These are phyloP conservation scores for Boletus rufocinnamomeus DNA, from an alignment of 768 basidiomycete genomes.

Conservation along the genomic window DNA sequence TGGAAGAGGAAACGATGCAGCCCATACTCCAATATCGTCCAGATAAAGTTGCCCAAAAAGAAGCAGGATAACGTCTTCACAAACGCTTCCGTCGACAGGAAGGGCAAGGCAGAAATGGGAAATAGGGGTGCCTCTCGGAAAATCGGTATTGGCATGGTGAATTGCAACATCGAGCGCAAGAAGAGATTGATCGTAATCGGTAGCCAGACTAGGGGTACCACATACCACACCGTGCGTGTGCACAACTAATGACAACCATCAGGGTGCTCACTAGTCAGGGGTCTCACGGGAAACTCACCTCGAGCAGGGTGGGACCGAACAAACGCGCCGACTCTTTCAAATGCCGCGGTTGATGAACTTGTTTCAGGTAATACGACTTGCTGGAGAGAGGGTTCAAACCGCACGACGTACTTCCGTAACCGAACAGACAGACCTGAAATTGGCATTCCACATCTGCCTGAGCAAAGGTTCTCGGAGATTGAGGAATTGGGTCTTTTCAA, in stretches of 20 bases:
- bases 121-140: constrained; percentile 59
- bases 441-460: constrained; percentile 82
- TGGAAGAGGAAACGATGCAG: constrained; percentile 98
- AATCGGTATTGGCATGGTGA: constrained; percentile 66
- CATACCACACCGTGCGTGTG: constrained; percentile 91
- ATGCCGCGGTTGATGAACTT: constrained; percentile 96
- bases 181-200: constrained; percentile 84
- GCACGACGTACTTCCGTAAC: neutral
- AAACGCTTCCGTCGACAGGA: constrained; percentile 53
- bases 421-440: constrained; percentile 72
- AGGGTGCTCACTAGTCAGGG: neutral
- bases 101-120: constrained; percentile 49
- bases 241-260: constrained; percentile 50
- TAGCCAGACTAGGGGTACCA: constrained; percentile 88
- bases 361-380: constrained; percentile 94
- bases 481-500: constrained; percentile 85
- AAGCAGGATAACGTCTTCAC: constrained; percentile 67
- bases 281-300: constrained; percentile 48
- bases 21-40: constrained; percentile 92
- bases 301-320: constrained; percentile 80
- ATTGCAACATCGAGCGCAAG: constrained; percentile 80
- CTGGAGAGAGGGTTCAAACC: constrained; percentile 38
- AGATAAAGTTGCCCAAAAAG: constrained; percentile 82
- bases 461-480: constrained; percentile 86
- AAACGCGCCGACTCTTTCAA: constrained; percentile 80